These are phyloP conservation scores for Penicillium psychrosexuale DNA, from an alignment of 2,329 filamentous ascomycete genomes.

Conservation along the genomic window DNA sequence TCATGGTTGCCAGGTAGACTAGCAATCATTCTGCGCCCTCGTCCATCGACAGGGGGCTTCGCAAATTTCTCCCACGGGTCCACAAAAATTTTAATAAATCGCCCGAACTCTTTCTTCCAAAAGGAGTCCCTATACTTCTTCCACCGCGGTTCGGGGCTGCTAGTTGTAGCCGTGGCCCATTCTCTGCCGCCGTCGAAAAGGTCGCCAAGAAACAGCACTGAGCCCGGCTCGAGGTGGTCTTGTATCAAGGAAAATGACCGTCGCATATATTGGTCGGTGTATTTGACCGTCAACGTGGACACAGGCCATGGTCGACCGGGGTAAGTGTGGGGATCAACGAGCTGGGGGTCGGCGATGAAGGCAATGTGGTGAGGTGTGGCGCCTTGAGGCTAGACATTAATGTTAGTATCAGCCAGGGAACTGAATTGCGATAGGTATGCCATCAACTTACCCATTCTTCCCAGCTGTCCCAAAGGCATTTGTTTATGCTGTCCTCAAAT, in stretches of 20 bases:
- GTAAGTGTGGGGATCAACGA: constrained; percentile 94
- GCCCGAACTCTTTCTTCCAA: constrained; percentile 81
- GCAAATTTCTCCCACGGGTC: constrained; percentile 62
- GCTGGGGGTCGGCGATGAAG: constrained; percentile 84
- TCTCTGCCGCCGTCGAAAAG: constrained; percentile 94
- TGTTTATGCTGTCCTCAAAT: constrained; percentile 67
- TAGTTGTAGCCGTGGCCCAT: constrained; percentile 71
- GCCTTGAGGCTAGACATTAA: constrained; percentile 60
- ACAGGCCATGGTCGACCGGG: constrained; percentile 74
- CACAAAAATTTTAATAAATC: constrained; percentile 85
- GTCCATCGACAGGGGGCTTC: constrained; percentile 55
- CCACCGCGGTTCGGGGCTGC: constrained; percentile 64
- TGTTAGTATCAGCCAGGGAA: constrained; percentile 3
- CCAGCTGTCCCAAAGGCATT: constrained; percentile 82
- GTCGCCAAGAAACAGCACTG: constrained; percentile 86
- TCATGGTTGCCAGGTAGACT: constrained; percentile 94
- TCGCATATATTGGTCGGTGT: constrained; percentile 88
- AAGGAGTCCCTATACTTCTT: constrained; percentile 74
- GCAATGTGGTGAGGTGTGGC: constrained; percentile 79
- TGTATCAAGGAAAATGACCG: constrained; percentile 80
- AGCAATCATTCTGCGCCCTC: constrained; percentile 73
- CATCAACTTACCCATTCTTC: constrained; percentile 75
- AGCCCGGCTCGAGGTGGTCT: constrained; percentile 73
- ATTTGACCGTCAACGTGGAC: constrained; percentile 62
- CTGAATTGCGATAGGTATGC: not conserved